Percentiles rank a stretch among this genome's conserved stretches.
Conservation (phyloP, 148 eudicot genomes). For the Fagopyrum homotropicum region DNA sequence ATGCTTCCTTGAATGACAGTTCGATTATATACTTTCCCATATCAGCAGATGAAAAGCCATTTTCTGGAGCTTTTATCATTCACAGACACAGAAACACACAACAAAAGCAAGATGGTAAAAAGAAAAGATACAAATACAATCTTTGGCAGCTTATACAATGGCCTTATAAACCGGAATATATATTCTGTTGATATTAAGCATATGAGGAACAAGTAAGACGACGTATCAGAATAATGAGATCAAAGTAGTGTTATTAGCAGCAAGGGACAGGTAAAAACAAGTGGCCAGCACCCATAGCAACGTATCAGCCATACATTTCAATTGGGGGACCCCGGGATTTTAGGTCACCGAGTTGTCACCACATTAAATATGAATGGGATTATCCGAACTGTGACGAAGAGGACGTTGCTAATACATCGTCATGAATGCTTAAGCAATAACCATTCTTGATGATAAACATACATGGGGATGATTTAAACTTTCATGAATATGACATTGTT, state of each 20-base stretch:
- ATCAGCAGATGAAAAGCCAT: conserved; percentile 6
- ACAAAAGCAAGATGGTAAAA: neutral
- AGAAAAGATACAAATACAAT: neutral
- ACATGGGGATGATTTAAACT: neutral
- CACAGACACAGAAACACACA: conserved; percentile 1
- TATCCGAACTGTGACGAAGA: conserved; percentile 5
- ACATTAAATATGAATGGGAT: neutral
- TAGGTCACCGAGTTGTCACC: neutral
- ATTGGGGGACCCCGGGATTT: conserved; percentile 1
- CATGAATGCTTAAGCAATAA: neutral
- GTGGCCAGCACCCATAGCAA: neutral
- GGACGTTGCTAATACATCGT: neutral
- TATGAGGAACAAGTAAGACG: conserved; percentile 1
- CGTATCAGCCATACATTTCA: conserved; percentile 6
- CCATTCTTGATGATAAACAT: too few relatives aligned
- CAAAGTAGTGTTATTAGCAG: conserved; percentile 1
- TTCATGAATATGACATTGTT: conserved; percentile 5
- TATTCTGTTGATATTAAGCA: neutral
- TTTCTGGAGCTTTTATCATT: conserved; percentile 1
- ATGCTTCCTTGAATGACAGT: conserved; percentile 2
- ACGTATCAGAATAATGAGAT: neutral
- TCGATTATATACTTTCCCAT: neutral
- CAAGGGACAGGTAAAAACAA: conserved; percentile 11
- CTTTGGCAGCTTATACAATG: neutral
- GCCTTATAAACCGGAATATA: neutral